Conservation (phyloP, 371 early-diverging fungal species). For the Zychaea mexicana region DNA sequence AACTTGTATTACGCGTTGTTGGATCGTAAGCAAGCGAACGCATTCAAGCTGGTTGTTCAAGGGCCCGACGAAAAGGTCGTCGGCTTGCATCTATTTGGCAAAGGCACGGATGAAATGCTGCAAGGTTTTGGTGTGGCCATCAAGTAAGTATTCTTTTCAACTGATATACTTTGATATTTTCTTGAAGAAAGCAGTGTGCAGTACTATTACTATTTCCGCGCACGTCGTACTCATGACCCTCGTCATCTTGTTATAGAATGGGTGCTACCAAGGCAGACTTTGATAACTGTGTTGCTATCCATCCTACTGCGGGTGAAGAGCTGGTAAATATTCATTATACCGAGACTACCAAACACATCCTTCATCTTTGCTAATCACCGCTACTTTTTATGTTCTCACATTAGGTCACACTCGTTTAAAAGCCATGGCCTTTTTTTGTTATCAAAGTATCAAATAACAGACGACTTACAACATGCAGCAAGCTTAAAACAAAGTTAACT, state of each 20-base stretch:
- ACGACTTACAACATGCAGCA: no score
- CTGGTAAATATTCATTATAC: slow-evolving; percentile 42
- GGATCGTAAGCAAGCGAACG: slow-evolving; percentile 87
- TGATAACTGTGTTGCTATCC: slow-evolving; percentile 96
- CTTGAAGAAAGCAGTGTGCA: not conserved
- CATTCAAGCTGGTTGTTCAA: slow-evolving; percentile 86
- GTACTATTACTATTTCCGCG: no score
- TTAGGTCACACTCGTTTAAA: not conserved
- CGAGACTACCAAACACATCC: not conserved
- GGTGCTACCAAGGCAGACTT: slow-evolving; percentile 97
- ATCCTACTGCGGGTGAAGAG: slow-evolving; percentile 98
- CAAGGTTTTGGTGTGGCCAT: slow-evolving; percentile 90
- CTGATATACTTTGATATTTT: not conserved
- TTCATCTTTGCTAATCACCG: no score
- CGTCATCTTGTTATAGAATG: slow-evolving; percentile 53
- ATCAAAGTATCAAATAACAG: no score
- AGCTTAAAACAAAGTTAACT: no score
- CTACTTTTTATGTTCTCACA: not conserved
- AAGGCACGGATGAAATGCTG: slow-evolving; percentile 92
- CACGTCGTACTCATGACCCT: no score
- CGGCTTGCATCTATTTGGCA: slow-evolving; percentile 95
- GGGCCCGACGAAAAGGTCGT: slow-evolving; percentile 93
- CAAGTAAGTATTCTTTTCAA: slow-evolving; percentile 7
- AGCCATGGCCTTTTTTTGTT: not conserved
- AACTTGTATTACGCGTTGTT: slow-evolving; percentile 92